Evolutionary conservation across 2,329 filamentous ascomycete species (phyloP), one percentile per base, ranked within the genome.

Genomic region (Eutypella sp.): DNA sequence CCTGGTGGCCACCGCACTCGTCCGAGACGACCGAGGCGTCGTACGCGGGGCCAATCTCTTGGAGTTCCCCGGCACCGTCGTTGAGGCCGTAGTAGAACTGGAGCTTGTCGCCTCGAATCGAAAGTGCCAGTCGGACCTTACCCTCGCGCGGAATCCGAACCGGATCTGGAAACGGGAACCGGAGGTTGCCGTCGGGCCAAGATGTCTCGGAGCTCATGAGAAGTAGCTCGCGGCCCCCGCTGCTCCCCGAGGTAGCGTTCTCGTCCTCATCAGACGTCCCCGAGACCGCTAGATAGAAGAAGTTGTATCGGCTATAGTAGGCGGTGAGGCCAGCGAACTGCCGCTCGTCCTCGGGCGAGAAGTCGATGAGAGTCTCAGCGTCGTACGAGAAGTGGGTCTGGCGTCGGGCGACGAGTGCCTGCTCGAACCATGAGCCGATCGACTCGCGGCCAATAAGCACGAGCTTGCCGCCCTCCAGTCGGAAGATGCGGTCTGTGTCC

Each of bases 281-380:
- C n/a, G n/a, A n/a, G n/a, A 84, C 75, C 0, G 76, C 72, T 5
- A 84, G 67, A 53, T 83, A 84, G 66, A 81, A 83, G 62, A 82
- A 84, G 62, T 84, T 84, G 65, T 70, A 83, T 3, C 79, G 76
- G 56, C 74, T 78, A 64, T 84, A 84, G 61, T 84, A 84, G 0
- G 78, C 76, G 11, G 75, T 76, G 7, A 84, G 64, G 0, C 81
- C 80, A 0, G 80, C 79, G 48, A 80, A 83, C 52, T 82, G 73
- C 10, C 79, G 70, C 65, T 82, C 79, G 54, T 84, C 79, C 0
- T 63, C 59, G 0, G 80, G 80, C 1, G 65, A 62, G 53, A 80
- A 82, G 47, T 73, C 68, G 3, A 82, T 52, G 0, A 71, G 62
- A 0, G 79, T 81, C 59, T 81, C 78, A 41, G 78, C 79, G 46